Percentiles rank a stretch among this genome's conserved stretches.
phyloP scores from a whole-genome alignment of 2,329 filamentous ascomycete genomes.

The Graphilbum sp. region DNA sequence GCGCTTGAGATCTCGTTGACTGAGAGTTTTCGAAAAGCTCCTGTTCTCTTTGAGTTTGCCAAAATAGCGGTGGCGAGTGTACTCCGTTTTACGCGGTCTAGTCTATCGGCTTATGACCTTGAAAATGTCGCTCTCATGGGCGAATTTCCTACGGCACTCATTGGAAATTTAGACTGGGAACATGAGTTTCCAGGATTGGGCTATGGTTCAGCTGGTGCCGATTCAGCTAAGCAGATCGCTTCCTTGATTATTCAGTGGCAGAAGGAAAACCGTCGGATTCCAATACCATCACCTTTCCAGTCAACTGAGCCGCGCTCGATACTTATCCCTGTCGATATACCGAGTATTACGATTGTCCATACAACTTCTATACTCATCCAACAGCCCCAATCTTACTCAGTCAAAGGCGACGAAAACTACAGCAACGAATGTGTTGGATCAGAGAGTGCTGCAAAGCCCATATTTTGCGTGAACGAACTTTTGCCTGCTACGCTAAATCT shows the following conservation, averaged over 20 bases:
- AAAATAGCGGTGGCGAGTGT: slow-evolving; percentile 18
- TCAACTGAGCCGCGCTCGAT: slow-evolving; percentile 42
- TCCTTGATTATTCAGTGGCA: slow-evolving; percentile 23
- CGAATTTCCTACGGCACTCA: slow-evolving; percentile 30
- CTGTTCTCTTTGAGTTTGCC: slow-evolving; percentile 4
- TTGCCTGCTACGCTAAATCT: slow-evolving; percentile 45
- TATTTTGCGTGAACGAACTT: slow-evolving; percentile 46
- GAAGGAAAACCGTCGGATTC: slow-evolving; percentile 16
- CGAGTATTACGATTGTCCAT: slow-evolving; percentile 66
- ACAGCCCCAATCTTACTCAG: too few relatives aligned
- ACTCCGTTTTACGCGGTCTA: slow-evolving; percentile 24
- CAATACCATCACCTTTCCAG: slow-evolving; percentile 16
- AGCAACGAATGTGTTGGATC: slow-evolving; percentile 13
- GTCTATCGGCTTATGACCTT: slow-evolving; percentile 32
- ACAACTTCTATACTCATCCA: slow-evolving; percentile 52
- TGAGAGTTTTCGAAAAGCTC: slow-evolving; percentile 19
- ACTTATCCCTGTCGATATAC: slow-evolving; percentile 78
- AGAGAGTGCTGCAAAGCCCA: slow-evolving; percentile 16
- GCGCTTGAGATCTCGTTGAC: slow-evolving; percentile 28
- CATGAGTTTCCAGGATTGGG: slow-evolving; percentile 32
- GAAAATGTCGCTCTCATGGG: slow-evolving; percentile 39
- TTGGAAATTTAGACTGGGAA: slow-evolving; percentile 30
- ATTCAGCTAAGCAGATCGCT: slow-evolving; percentile 15
- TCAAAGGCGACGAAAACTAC: too few relatives aligned
- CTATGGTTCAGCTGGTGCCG: slow-evolving; percentile 4